Evolutionary conservation across 1,284 basidiomycete genomes (phyloP).

Genomic region (Leccinum colubrinum): DNA sequence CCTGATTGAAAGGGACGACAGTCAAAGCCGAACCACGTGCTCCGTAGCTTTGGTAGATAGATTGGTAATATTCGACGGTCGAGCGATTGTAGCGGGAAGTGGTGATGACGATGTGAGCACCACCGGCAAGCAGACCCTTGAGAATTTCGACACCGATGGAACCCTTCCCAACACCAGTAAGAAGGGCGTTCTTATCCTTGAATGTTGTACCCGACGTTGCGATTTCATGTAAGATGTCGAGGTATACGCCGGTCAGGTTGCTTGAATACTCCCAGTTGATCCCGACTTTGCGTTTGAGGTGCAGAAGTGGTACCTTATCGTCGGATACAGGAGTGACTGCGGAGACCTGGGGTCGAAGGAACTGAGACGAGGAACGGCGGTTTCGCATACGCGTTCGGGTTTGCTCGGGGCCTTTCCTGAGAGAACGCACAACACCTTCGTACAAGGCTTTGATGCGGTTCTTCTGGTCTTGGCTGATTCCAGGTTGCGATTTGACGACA

Average conservation of each 20-base stretch:
- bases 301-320: slow-evolving; percentile 92
- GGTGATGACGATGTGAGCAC: slow-evolving; percentile 95
- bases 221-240: slow-evolving; percentile 96
- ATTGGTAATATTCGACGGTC: slow-evolving; percentile 97
- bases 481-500: slow-evolving; percentile 94
- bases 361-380: slow-evolving; percentile 90
- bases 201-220: slow-evolving; percentile 97
- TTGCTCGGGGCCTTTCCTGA: slow-evolving; percentile 65
- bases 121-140: slow-evolving; percentile 94
- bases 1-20: slow-evolving; percentile 98
- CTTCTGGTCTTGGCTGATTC: slow-evolving; percentile 96
- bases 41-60: slow-evolving; percentile 94
- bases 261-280: slow-evolving; percentile 95
- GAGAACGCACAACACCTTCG: slow-evolving; percentile 88
- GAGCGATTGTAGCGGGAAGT: slow-evolving; percentile 94
- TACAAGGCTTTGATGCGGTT: slow-evolving; percentile 96
- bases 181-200: slow-evolving; percentile 96
- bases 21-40: slow-evolving; percentile 94
- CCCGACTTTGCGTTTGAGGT: slow-evolving; percentile 97
- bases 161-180: slow-evolving; percentile 97
- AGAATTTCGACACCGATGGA: slow-evolving; percentile 98
- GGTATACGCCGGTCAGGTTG: slow-evolving; percentile 93
- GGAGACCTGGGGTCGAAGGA: slow-evolving; percentile 86
- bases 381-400: slow-evolving; percentile 56
- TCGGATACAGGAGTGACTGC: slow-evolving; percentile 78